A percentile compares a stretch with the other conserved stretches of the same genome.
These are phyloP conservation scores for Phytophthora palmivora DNA, from an alignment of 352 stramenopile species.

Conservation along the genomic window DNA sequence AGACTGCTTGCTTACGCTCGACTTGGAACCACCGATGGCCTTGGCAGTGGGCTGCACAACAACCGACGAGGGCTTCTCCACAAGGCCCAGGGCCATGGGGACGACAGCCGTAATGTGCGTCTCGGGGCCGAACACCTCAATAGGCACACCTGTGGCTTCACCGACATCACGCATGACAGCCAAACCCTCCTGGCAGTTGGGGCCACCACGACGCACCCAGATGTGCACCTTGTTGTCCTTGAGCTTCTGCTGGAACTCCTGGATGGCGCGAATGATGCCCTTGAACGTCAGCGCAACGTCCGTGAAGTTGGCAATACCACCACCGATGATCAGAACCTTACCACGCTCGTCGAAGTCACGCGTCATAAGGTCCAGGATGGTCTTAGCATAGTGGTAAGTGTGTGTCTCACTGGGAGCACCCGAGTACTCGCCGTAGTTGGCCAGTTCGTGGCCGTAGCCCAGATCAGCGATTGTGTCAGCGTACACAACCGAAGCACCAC, in stretches of 20 bases:
- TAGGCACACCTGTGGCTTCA: slow-evolving; percentile 90
- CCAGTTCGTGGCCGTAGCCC: slow-evolving; percentile 93
- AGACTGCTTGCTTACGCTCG: slow-evolving; percentile 28
- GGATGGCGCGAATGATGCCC: slow-evolving; percentile 96
- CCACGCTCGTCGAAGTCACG: slow-evolving; percentile 87
- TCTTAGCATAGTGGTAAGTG: slow-evolving; percentile 98
- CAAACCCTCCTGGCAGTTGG: slow-evolving; percentile 97
- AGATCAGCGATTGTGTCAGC: slow-evolving; percentile 97
- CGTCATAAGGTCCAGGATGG: slow-evolving; percentile 96
- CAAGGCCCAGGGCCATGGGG: slow-evolving; percentile 93
- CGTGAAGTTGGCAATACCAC: slow-evolving; percentile 98
- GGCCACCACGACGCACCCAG: slow-evolving; percentile 95
- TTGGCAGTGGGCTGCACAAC: slow-evolving; percentile 26
- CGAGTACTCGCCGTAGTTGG: slow-evolving; percentile 98
- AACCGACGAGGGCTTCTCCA: slow-evolving; percentile 56
- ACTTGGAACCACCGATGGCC: slow-evolving; percentile 30
- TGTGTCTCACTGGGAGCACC: slow-evolving; percentile 96
- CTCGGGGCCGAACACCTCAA: slow-evolving; percentile 96
- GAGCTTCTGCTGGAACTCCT: slow-evolving; percentile 93
- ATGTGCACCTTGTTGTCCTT: slow-evolving; percentile 92
- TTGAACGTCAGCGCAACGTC: slow-evolving; percentile 98
- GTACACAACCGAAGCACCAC: slow-evolving; percentile 96
- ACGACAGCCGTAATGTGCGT: slow-evolving; percentile 96
- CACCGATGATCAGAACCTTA: slow-evolving; percentile 98
- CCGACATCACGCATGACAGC: slow-evolving; percentile 93